Base-by-base conservation (phyloP, 306 rosid genomes). In the Chamaecrista fasciculata region DNA sequence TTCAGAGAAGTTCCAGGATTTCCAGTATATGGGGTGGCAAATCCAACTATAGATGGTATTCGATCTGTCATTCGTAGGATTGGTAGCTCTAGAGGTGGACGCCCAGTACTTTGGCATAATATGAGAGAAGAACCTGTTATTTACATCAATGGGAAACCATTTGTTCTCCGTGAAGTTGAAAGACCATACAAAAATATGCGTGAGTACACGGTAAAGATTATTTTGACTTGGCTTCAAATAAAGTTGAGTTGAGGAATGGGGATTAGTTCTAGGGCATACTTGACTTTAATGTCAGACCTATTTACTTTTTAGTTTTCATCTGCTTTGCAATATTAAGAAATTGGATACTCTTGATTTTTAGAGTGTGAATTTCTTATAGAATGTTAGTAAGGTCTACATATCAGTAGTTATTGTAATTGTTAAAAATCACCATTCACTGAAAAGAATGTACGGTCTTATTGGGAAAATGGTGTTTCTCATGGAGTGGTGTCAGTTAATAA, bases 71-170 rank as follows among this genome's bases (percentile, higher is more conserved):
- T 91, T 74, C 79, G 28, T 71, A 83, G 91, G 79, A 80, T 89
- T 80, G 88, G 93, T 40, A 82, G 88, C 64, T 80, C 84, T 26
- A 84, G 83, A 81, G 81, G 70, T 72, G 87, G 89, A 50, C 49
- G 81, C 26, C 91, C 91, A 39, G 83, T 91, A 72, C 88, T 91
- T 68, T 91, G 97, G 97, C 97, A 91, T 72, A 91, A 91, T 70
- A 91, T 91, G 97, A 88, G 97, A 73, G 97, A 91, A 83, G 97
- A 91, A 76, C 97, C 96, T 62, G 97, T 91, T 48, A 88, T 91
- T 76, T 91, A 91, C 83, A 91, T 91, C 64, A 91, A 88, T 62
- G 97, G 96, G 66, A 91, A 88, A 75, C 97, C 97, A 46, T 91
- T 91, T 80, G 97, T 91, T 68, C 97, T 91, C 24, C 96, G 97